Percentiles rank a stretch among this genome's conserved stretches.
Evolutionary conservation across 495 filamentous ascomycete genomes (phyloP).

Genomic region (Aspergillus nanangensis): DNA sequence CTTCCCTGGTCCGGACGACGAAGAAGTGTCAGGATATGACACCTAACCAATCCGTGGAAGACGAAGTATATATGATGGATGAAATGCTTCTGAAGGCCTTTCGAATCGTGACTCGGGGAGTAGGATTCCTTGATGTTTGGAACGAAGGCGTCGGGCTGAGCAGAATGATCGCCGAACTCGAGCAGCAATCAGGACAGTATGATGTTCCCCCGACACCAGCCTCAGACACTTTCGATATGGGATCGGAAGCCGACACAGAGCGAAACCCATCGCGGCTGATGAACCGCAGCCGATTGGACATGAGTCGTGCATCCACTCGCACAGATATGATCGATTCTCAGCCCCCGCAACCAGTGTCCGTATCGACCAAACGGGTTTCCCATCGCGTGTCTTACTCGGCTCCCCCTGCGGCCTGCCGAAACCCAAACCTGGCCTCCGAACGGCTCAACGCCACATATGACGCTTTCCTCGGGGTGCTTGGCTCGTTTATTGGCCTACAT

Average conservation of each 20-base stretch:
- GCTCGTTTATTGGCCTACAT: conserved; percentile 87
- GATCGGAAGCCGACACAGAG: conserved; percentile 23
- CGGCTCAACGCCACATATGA: conserved; percentile 77
- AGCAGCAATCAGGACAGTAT: conserved; percentile 26
- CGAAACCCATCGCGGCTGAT: conserved; percentile 32
- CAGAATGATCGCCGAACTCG: conserved; percentile 59
- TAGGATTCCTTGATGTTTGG: conserved; percentile 88
- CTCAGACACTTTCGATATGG: conserved; percentile 46
- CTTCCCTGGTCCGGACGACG: conserved; percentile 78
- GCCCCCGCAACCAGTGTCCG: conserved; percentile 27
- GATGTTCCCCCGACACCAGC: conserved; percentile 69
- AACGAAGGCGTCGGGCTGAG: conserved; percentile 67
- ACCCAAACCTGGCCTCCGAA: conserved; percentile 55
- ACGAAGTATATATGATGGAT: conserved; percentile 70
- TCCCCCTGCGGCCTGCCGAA: conserved; percentile 38
- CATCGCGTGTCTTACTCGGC: conserved; percentile 52
- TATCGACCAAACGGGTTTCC: conserved; percentile 46
- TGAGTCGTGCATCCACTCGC: conserved; percentile 35
- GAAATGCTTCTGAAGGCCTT: conserved; percentile 92
- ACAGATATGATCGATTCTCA: conserved; percentile 29
- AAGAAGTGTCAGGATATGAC: conserved; percentile 72
- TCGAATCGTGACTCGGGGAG: conserved; percentile 86
- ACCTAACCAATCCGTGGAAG: conserved; percentile 40
- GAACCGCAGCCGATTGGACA: conserved; percentile 34
- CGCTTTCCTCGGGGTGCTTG: conserved; percentile 79